These are phyloP conservation scores for Zygoascus biomembranicola DNA, from an alignment of 805 yeast species.

Conservation along the genomic window DNA sequence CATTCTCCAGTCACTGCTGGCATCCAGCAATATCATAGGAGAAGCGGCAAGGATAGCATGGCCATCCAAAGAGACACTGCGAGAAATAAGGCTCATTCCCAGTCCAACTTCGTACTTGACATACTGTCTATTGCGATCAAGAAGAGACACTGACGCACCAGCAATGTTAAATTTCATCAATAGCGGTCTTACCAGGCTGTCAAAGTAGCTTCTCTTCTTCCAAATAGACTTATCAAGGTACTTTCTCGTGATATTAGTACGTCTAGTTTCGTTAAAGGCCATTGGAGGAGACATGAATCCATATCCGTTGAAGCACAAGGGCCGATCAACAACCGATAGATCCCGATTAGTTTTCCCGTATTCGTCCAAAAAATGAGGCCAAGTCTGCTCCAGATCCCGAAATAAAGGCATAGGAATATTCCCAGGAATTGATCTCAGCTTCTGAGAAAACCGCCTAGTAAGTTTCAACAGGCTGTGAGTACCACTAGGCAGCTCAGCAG, in stretches of 20 bases:
- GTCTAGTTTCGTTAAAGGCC: slow-evolving; percentile 38
- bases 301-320: slow-evolving; percentile 40
- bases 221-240: slow-evolving; percentile 14
- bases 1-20: slow-evolving; percentile 65
- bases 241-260: slow-evolving; percentile 5
- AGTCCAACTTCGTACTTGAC: slow-evolving; percentile 44
- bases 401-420: slow-evolving; percentile 3
- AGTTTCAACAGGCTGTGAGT: not conserved
- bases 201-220: slow-evolving; percentile 33
- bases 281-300: slow-evolving; percentile 56
- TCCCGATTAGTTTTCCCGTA: slow-evolving; percentile 9
- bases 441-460: slow-evolving; percentile 1
- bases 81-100: slow-evolving; percentile 42
- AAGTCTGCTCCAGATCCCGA: slow-evolving; percentile 12
- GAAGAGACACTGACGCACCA: slow-evolving; percentile 53
- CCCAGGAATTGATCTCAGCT: slow-evolving; percentile 8
- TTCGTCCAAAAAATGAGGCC: slow-evolving; percentile 15
- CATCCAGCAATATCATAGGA: slow-evolving; percentile 48
- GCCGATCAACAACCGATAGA: slow-evolving; percentile 38
- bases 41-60: slow-evolving; percentile 57
- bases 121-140: slow-evolving; percentile 40
- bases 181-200: slow-evolving; percentile 30
- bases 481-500: not conserved
- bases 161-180: slow-evolving; percentile 35
- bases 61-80: slow-evolving; percentile 54